Evolutionary conservation across 2,329 filamentous ascomycete species (phyloP).

Genomic region (Amauroascus niger): DNA sequence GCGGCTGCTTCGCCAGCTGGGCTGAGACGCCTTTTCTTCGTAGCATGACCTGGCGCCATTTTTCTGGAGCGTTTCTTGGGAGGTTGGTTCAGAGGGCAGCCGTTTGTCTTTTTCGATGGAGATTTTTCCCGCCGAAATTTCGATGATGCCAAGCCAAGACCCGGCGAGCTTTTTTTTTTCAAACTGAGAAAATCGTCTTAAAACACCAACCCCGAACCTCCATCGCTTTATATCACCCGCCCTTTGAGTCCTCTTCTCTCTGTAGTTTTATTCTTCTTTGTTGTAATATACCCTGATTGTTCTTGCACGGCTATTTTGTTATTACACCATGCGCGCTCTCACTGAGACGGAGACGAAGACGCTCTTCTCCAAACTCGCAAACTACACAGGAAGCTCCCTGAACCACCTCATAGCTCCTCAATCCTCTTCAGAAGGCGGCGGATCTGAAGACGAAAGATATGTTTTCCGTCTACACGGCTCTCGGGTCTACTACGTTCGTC

Average conservation of each 20-base stretch:
- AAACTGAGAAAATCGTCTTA: conserved; percentile 7
- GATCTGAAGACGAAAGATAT: conserved; percentile 63
- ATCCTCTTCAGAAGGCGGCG: conserved; percentile 53
- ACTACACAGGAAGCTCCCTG: conserved; percentile 80
- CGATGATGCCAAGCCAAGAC: conserved; percentile 11
- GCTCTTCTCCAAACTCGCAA: conserved; percentile 84
- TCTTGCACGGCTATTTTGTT: no score
- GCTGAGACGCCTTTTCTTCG: conserved; percentile 44
- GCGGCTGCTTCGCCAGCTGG: conserved; percentile 32
- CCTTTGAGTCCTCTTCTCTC: not conserved
- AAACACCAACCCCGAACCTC: not conserved
- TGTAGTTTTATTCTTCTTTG: not conserved
- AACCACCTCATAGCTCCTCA: conserved; percentile 73
- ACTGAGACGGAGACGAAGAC: conserved; percentile 58
- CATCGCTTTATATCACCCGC: not conserved
- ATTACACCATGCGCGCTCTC: conserved; percentile 61
- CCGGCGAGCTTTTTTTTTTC: no score
- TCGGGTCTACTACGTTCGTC: conserved; percentile 83
- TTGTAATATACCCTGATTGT: not conserved
- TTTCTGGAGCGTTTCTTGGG: not conserved
- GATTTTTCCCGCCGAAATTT: conserved; percentile 6
- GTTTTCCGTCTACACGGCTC: conserved; percentile 76
- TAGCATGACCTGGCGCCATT: conserved; percentile 38
- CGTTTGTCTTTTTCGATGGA: not conserved
- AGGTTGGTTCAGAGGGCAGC: not conserved